A percentile compares a stretch with the other conserved stretches of the same genome.
phyloP scores from a whole-genome alignment of 495 filamentous ascomycete genomes.

The Margaritispora aquatica region DNA sequence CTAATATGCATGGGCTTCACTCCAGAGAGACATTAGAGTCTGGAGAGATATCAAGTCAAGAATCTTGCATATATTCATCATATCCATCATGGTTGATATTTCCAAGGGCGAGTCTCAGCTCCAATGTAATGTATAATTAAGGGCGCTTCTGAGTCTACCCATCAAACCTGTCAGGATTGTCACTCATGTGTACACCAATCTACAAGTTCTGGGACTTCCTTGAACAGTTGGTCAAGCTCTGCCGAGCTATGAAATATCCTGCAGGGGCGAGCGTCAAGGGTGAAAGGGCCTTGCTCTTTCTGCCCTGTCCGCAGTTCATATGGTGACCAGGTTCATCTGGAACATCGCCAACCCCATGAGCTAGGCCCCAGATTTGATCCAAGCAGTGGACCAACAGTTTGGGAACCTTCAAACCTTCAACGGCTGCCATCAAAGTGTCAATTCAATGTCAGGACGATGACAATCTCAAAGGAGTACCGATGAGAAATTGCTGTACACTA shows the following conservation, averaged over 20 bases:
- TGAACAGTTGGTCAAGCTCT: neutral
- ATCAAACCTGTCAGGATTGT: neutral
- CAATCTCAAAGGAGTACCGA: neutral
- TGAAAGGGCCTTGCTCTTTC: neutral
- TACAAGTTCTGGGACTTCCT: too few relatives aligned
- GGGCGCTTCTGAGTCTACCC: neutral
- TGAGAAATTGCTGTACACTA: too few relatives aligned
- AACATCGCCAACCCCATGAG: neutral
- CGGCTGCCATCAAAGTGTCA: neutral
- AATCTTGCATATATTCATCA: too few relatives aligned
- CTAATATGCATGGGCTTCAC: neutral
- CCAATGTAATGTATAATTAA: too few relatives aligned
- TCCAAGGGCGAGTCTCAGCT: neutral
- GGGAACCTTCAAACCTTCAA: too few relatives aligned
- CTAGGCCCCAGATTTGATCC: neutral
- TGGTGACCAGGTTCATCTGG: neutral
- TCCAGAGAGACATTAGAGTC: too few relatives aligned
- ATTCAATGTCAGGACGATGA: too few relatives aligned
- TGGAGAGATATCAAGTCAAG: neutral
- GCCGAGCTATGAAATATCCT: neutral
- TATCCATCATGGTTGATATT: too few relatives aligned
- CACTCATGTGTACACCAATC: neutral
- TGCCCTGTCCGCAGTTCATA: neutral
- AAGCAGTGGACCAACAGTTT: neutral
- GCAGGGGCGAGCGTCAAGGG: neutral